Conservation (phyloP, 2,329 filamentous ascomycete species). For the Hypoxylon sp. region DNA sequence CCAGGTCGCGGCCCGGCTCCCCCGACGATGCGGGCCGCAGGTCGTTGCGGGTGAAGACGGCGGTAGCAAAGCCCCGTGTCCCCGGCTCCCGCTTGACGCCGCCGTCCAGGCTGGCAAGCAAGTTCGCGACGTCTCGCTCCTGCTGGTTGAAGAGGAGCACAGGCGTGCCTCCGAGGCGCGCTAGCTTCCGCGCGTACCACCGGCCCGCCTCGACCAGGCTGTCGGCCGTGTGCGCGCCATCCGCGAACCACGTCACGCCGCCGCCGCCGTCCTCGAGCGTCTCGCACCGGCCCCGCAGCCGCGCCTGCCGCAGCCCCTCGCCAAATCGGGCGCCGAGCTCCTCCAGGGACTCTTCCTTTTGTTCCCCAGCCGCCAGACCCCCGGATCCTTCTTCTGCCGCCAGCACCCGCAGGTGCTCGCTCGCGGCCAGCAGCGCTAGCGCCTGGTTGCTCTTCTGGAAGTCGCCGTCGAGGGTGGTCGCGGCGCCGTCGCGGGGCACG, state of each 20-base stretch:
- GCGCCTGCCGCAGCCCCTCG: conserved; percentile 70
- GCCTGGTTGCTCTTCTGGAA: conserved; percentile 68
- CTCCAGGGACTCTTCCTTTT: conserved; percentile 35
- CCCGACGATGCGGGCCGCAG: conserved; percentile 46
- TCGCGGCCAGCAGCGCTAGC: conserved; percentile 63
- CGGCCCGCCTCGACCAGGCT: conserved; percentile 77
- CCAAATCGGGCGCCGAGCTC: conserved; percentile 63
- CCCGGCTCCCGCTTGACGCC: conserved; percentile 56
- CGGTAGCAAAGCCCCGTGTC: conserved; percentile 67
- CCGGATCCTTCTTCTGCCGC: conserved; percentile 9
- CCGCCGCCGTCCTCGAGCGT: conserved; percentile 57
- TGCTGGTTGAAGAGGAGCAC: conserved; percentile 93
- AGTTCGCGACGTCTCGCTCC: conserved; percentile 74
- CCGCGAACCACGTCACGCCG: conserved; percentile 77
- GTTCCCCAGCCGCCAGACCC: conserved; percentile 10
- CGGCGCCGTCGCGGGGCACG: conserved; percentile 41
- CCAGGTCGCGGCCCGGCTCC: conserved; percentile 63
- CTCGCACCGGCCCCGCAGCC: conserved; percentile 81
- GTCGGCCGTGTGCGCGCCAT: conserved; percentile 88
- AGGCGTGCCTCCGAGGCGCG: too few species aligned
- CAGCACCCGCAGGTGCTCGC: conserved; percentile 59
- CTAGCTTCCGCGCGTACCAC: conserved; percentile 76
- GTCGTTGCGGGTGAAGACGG: conserved; percentile 82
- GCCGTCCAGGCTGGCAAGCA: conserved; percentile 69
- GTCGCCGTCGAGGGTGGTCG: conserved; percentile 52